A percentile compares a stretch with the other conserved stretches of the same genome.
Conservation (phyloP, 1,284 basidiomycete genomes). For the Porodaedalea pini region DNA sequence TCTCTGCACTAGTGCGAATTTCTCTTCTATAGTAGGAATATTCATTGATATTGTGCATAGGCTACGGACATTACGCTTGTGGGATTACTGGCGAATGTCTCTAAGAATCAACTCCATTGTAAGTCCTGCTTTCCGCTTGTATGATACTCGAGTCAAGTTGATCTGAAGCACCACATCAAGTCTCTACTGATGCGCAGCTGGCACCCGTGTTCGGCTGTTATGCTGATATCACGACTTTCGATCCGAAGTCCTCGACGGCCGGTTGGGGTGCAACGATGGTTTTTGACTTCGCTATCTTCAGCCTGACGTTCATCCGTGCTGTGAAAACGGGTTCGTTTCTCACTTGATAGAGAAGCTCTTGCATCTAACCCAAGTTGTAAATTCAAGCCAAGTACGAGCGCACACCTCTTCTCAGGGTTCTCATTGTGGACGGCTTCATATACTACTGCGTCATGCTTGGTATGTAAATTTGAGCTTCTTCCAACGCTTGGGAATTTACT, state of each 20-base stretch:
- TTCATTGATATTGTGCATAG: not conserved
- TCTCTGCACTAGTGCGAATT: not conserved
- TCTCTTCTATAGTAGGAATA: not conserved
- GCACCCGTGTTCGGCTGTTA: not conserved
- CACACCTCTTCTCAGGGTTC: conserved; percentile 7
- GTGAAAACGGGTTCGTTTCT: not conserved
- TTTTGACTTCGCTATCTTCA: conserved; percentile 7
- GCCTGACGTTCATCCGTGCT: conserved; percentile 3
- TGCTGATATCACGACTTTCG: not conserved
- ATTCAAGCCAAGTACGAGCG: not conserved
- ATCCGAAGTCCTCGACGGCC: not conserved
- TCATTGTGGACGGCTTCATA: conserved; percentile 8
- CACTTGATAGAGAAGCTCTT: not conserved
- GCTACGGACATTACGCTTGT: not conserved
- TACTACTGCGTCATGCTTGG: conserved; percentile 11
- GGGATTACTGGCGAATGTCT: not conserved
- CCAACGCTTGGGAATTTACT: not conserved
- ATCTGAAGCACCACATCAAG: not conserved
- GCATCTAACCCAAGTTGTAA: not conserved
- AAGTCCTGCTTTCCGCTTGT: not conserved
- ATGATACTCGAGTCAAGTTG: not conserved
- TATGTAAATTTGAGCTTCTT: not conserved
- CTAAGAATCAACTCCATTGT: not conserved
- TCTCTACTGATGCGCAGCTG: not conserved
- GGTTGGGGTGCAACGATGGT: not conserved